These are phyloP conservation scores for Leptomonas seymouri DNA, from an alignment of 208 protist species.

Conservation along the genomic window DNA sequence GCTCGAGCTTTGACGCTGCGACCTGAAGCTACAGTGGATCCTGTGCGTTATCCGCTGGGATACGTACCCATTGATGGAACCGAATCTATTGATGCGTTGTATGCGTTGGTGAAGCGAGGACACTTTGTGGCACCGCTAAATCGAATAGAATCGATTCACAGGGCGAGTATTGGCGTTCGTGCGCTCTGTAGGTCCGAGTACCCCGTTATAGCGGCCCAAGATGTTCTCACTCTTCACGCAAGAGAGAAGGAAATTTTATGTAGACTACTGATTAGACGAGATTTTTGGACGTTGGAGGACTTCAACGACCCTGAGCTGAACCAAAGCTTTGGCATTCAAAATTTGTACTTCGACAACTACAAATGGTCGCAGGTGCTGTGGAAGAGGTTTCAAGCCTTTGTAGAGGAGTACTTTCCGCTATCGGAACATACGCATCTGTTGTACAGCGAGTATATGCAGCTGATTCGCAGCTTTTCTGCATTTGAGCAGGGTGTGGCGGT, in stretches of 20 bases:
- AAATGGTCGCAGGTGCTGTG: slow-evolving; percentile 91
- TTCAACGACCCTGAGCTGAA: slow-evolving; percentile 91
- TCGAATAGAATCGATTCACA: slow-evolving; percentile 80
- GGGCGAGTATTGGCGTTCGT: slow-evolving; percentile 51
- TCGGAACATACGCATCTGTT: slow-evolving; percentile 80
- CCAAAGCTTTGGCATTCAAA: slow-evolving; percentile 88
- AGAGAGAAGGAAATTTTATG: slow-evolving; percentile 63
- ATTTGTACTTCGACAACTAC: slow-evolving; percentile 92
- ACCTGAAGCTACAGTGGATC: slow-evolving; percentile 40
- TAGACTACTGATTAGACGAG: slow-evolving; percentile 76
- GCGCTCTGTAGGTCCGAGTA: slow-evolving; percentile 66
- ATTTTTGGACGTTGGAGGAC: slow-evolving; percentile 88
- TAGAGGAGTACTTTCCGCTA: slow-evolving; percentile 84
- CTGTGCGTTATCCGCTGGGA: slow-evolving; percentile 63
- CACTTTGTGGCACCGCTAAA: slow-evolving; percentile 79
- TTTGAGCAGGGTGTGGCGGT: slow-evolving; percentile 76
- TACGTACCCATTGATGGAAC: slow-evolving; percentile 82
- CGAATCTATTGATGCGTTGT: slow-evolving; percentile 80
- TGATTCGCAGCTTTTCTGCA: slow-evolving; percentile 78
- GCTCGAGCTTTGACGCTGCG: slow-evolving; percentile 31
- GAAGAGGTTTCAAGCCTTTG: slow-evolving; percentile 85
- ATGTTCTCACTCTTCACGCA: slow-evolving; percentile 49
- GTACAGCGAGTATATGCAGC: slow-evolving; percentile 77
- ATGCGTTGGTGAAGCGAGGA: slow-evolving; percentile 70
- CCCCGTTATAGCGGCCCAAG: slow-evolving; percentile 51